Percentiles rank a stretch among this genome's conserved stretches.
phyloP scores from a whole-genome alignment of 768 basidiomycete genomes.

The Collybia sp. region DNA sequence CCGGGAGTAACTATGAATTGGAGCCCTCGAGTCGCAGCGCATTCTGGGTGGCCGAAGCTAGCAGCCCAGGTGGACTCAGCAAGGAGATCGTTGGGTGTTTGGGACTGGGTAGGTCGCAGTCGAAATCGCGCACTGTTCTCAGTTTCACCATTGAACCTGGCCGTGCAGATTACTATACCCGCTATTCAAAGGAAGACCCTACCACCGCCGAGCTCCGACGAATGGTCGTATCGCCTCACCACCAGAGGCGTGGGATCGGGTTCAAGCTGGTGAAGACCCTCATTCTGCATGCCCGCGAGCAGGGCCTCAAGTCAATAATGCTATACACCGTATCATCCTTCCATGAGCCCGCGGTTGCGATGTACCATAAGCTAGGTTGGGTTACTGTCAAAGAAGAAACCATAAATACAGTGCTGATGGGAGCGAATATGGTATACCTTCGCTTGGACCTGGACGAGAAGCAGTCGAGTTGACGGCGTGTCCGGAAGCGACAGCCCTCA shows the following conservation, averaged over 20 bases:
- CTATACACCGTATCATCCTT: constrained; percentile 10
- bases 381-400: too few relatives aligned
- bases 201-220: constrained; percentile 12
- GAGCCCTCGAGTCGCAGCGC: too few relatives aligned
- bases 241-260: too few relatives aligned
- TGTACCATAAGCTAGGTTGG: constrained; percentile 20
- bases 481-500: too few relatives aligned
- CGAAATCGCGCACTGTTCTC: not conserved
- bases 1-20: not conserved
- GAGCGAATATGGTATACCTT: too few relatives aligned
- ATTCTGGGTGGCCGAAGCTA: constrained; percentile 9
- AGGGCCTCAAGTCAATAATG: constrained; percentile 5
- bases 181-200: too few relatives aligned
- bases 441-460: too few relatives aligned
- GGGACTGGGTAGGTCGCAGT: constrained; percentile 11
- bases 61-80: constrained; percentile 3
- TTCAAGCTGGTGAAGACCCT: constrained; percentile 7
- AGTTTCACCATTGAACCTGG: not conserved
- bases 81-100: constrained; percentile 14
- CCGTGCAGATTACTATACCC: constrained; percentile 4
- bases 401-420: too few relatives aligned
- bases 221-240: too few relatives aligned
- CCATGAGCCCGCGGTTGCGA: constrained; percentile 12
- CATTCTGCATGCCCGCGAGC: constrained; percentile 7
- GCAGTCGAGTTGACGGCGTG: too few relatives aligned